Base-by-base conservation (phyloP, 2,329 filamentous ascomycete species). In the Tetracladium maxilliforme region DNA sequence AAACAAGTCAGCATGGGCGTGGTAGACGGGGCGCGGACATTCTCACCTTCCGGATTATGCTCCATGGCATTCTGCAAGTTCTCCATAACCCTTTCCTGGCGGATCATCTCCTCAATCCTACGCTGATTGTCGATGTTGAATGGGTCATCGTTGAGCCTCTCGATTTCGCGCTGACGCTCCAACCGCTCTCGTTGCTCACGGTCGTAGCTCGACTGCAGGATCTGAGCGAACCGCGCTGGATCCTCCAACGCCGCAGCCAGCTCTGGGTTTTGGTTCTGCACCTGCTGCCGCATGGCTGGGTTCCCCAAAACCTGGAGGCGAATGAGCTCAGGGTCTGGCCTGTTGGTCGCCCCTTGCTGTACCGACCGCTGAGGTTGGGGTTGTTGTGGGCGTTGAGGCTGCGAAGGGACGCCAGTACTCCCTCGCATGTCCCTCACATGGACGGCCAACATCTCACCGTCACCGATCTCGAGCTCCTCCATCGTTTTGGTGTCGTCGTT, bases 41-140 rank as follows among this genome's bases (percentile, higher is more conserved):
- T 52, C 65, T 40, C 55, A 92, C 87, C 87, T 68, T 95, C 90
- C 1, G 90, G 90, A 43, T 92, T 93, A 52, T 95, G 77, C 53
- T 95, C 87, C 66, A 94, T 87, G 21, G 90, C 90, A 52, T 86
- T 90, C 45, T 95, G 84, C 31, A 95, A 52, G 44, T 98, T 98
- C 54, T 94, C 84, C 51, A 87, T 84, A 22, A 98, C 87, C 10
- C 77, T 67, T 53, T 95, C 81, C 52, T 94, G 81, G 28, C 90
- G 75, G 44, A 98, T 98, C 52, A 95, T 92, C 54, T 98, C 90
- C 45, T 90, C 87, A 33, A 98, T 98, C 54, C 77, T 82, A 23
- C 66, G 66, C 53, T 98, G 90, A 7, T 86, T 82, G 35, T 94
- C 86, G 14, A 83, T 58, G 45, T 98, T 87, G 54, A 95, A 94